Conservation (phyloP, 306 rosid genomes). For the Alnus rubra region DNA sequence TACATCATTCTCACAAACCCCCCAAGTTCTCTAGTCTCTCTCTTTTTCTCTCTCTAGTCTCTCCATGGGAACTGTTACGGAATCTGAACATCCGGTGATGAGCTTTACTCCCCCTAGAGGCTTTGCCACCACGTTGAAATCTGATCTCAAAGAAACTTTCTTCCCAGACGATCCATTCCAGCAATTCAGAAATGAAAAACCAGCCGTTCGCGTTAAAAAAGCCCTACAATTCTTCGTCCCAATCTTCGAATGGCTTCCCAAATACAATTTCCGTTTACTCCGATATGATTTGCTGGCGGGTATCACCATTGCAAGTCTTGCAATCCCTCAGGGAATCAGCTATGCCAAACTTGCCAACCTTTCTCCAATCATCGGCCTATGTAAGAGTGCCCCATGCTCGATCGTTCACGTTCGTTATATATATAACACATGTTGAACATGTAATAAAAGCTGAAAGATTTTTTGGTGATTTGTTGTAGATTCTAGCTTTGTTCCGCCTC, state of each 20-base stretch:
- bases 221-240: conserved; percentile 64
- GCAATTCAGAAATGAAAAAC: conserved; percentile 34
- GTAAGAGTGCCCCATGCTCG: conserved; percentile 41
- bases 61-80: neutral
- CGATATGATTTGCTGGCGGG: conserved; percentile 71
- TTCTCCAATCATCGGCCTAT: conserved; percentile 84
- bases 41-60: neutral
- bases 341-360: conserved; percentile 69
- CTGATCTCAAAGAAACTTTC: conserved; percentile 55
- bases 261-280: conserved; percentile 36
- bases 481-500: conserved; percentile 81
- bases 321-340: conserved; percentile 95
- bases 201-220: conserved; percentile 18
- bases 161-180: conserved; percentile 77
- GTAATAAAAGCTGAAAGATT: neutral
- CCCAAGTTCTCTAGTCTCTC: neutral
- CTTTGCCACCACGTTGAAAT: conserved; percentile 36
- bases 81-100: conserved; percentile 39
- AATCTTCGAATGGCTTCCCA: conserved; percentile 68
- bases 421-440: neutral
- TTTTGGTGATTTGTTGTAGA: conserved; percentile 33
- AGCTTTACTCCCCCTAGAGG: conserved; percentile 43
- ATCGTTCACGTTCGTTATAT: neutral
- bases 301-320: conserved; percentile 80
- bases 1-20: neutral